Base-by-base conservation (phyloP, 768 basidiomycete species). In the Hysterangium stoloniferum region DNA sequence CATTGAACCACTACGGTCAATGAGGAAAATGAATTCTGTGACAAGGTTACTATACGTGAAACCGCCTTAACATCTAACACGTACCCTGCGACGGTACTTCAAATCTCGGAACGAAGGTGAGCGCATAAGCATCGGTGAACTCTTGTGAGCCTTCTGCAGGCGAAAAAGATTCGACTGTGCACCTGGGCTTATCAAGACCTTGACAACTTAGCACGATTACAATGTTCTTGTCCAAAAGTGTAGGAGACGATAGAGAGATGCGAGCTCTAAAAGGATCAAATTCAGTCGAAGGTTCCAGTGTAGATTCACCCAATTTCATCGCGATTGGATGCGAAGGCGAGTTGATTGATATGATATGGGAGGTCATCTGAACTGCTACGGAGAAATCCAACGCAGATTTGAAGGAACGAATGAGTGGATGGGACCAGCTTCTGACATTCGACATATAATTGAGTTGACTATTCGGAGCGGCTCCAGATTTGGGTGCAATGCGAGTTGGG, bases 1-100 rank as follows among this genome's bases (percentile, higher is more conserved):
- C 82, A 82, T 82, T 42, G 76, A 79, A 0, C 75, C 73, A 19
- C 75, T 78, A 43, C 80, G 65, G 54, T 84, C 81, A 7, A 84
- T 64, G 7, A 84, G 52, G 53, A 84, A 84, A 0, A 84, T 63
- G 48, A 76, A 83, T 52, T 83, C 81, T 48, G 28, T 12, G n/a
- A 20, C n/a, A n/a, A 20, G 25, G 36, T 17, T 20, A 6, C 7
- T 17, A 19, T 35, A 2, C 13, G 9, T 53, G 17, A 19, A 34
- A 8, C 20, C 32, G 33, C 20, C 25, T 46, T 4, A 46, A 31
- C 12, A 6, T 9, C 15, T 9, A 34, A 5, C 4, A 19, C 46
- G 12, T 13, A 48, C 46, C 46, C 46, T 80, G 79, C 2, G 68
- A 67, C 1, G 72, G 71, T 2, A 79, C 56, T 15, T 65, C 59